A percentile compares a stretch with the other conserved stretches of the same genome.
Conservation (phyloP, 2,329 filamentous ascomycete species). For the Penicillium frequentans region DNA sequence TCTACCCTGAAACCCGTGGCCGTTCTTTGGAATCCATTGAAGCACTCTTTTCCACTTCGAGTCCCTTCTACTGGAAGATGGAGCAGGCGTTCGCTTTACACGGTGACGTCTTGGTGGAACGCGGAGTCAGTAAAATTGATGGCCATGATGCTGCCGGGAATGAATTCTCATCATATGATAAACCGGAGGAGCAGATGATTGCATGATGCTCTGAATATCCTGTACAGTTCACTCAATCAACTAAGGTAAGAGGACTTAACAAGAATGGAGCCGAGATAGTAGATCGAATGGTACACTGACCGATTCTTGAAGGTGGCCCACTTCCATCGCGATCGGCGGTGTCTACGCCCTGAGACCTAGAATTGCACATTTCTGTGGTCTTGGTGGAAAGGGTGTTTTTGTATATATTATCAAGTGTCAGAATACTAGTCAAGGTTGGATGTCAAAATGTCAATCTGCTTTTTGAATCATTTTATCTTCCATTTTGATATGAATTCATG, state of each 20-base stretch:
- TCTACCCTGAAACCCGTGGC: slow-evolving; percentile 55
- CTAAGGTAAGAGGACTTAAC: background rate
- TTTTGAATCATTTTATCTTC: too few relatives aligned
- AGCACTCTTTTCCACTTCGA: slow-evolving; percentile 50
- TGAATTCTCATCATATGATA: background rate
- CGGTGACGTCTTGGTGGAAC: slow-evolving; percentile 18
- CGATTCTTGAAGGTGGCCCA: background rate
- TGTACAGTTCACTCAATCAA: background rate
- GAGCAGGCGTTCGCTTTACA: slow-evolving; percentile 40
- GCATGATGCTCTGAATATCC: background rate
- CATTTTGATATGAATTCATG: too few relatives aligned
- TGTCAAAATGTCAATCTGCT: too few relatives aligned
- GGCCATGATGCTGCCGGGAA: background rate
- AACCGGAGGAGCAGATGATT: background rate
- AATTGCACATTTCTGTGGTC: background rate
- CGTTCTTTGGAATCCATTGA: slow-evolving; percentile 55
- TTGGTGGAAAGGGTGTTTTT: background rate
- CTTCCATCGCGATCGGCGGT: background rate
- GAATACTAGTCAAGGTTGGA: too few relatives aligned
- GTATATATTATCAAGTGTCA: too few relatives aligned
- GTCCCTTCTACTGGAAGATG: slow-evolving; percentile 49
- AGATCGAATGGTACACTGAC: background rate
- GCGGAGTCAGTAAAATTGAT: slow-evolving; percentile 6
- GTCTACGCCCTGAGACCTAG: background rate
- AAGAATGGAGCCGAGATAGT: background rate